A percentile compares a stretch with the other conserved stretches of the same genome.
These are phyloP conservation scores for Penicillium sp. DNA, from an alignment of 2,329 filamentous ascomycete species.

Conservation along the genomic window DNA sequence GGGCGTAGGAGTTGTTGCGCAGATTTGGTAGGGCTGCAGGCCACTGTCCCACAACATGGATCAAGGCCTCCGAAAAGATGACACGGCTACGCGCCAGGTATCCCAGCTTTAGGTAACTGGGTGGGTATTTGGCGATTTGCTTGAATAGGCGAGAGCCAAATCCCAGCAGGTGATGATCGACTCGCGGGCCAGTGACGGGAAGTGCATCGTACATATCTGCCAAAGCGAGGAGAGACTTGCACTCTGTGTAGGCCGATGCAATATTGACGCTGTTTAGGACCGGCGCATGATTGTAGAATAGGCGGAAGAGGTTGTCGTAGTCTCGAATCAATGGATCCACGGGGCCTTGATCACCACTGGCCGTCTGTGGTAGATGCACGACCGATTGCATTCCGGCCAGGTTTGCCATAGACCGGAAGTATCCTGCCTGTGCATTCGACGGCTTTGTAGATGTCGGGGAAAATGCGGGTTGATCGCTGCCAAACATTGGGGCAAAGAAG, in stretches of 20 bases:
- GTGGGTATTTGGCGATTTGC: conserved; percentile 94
- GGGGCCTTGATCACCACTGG: conserved; percentile 60
- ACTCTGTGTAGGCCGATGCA: conserved; percentile 88
- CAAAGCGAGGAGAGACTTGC: conserved; percentile 82
- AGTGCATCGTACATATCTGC: conserved; percentile 96
- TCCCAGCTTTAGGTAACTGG: conserved; percentile 86
- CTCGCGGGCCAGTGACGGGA: conserved; percentile 80
- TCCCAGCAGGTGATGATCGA: conserved; percentile 90
- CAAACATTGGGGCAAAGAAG: conserved; percentile 58
- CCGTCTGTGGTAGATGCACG: conserved; percentile 51
- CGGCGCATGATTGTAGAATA: conserved; percentile 93
- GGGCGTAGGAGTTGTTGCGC: conserved; percentile 55
- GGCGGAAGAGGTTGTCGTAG: conserved; percentile 93
- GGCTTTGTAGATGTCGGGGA: conserved; percentile 65
- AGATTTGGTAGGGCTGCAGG: conserved; percentile 77
- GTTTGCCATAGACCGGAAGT: conserved; percentile 87
- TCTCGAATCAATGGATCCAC: conserved; percentile 77
- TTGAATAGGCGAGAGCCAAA: conserved; percentile 92
- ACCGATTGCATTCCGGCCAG: conserved; percentile 61
- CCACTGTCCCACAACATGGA: conserved; percentile 95
- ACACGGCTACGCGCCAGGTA: conserved; percentile 82
- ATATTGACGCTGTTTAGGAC: conserved; percentile 83
- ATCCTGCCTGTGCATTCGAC: conserved; percentile 63
- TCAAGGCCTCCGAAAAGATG: conserved; percentile 82
- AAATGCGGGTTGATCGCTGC: conserved; percentile 48